A percentile compares a stretch with the other conserved stretches of the same genome.
These are phyloP conservation scores for Cordyceps militaris DNA, from an alignment of 2,329 filamentous ascomycete genomes.

Conservation along the genomic window DNA sequence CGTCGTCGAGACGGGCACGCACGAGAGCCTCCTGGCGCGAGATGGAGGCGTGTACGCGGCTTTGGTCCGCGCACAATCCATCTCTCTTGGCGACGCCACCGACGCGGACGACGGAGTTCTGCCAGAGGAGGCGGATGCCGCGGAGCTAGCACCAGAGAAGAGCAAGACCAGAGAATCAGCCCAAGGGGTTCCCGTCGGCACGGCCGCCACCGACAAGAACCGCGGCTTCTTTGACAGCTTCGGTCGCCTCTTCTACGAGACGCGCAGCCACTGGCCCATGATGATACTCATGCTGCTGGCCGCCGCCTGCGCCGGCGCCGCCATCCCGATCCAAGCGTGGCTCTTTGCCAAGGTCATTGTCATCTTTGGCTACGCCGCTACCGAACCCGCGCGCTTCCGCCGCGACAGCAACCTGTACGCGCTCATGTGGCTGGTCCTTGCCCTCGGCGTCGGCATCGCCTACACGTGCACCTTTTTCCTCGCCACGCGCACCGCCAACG, in stretches of 20 bases:
- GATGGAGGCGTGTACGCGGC: constrained; percentile 58
- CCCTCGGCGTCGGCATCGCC: constrained; percentile 41
- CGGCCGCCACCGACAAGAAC: constrained; percentile 26
- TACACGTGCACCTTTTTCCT: constrained; percentile 39
- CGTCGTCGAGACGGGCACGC: constrained; percentile 67
- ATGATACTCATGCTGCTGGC: constrained; percentile 48
- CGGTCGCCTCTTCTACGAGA: constrained; percentile 50
- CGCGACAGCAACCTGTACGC: constrained; percentile 53
- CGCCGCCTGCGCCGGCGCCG: constrained; percentile 36
- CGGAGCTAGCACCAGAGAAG: constrained; percentile 39
- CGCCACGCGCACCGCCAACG: constrained; percentile 39
- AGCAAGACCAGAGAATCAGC: constrained; percentile 35
- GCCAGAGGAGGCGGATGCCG: constrained; percentile 33
- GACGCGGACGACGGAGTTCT: constrained; percentile 34
- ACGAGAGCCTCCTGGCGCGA: constrained; percentile 59
- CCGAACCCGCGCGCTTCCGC: constrained; percentile 25
- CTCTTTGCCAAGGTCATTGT: constrained; percentile 48
- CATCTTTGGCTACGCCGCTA: constrained; percentile 39
- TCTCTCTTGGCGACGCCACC: constrained; percentile 44
- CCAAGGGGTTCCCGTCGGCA: constrained; percentile 22
- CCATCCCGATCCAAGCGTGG: constrained; percentile 45
- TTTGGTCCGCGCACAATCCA: constrained; percentile 57
- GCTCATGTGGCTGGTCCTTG: constrained; percentile 57
- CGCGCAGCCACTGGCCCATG: constrained; percentile 42
- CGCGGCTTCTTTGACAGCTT: constrained; percentile 53